These are phyloP conservation scores for Prunus kanzakura DNA, from an alignment of 306 rosid genomes.

Conservation along the genomic window DNA sequence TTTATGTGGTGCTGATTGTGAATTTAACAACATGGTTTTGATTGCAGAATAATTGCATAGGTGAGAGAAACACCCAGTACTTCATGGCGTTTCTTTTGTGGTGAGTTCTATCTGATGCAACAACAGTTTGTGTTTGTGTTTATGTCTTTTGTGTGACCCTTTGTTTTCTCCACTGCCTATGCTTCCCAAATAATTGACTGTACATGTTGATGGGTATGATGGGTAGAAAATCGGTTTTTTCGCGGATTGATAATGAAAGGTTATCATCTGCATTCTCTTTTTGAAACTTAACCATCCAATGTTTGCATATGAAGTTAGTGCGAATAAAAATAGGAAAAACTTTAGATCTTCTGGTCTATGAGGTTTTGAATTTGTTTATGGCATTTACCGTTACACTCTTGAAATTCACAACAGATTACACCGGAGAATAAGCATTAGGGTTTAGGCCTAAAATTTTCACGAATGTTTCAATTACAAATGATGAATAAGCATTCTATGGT, in stretches of 20 bases:
- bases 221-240: not conserved
- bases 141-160: too few relatives aligned
- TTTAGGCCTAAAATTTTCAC: not conserved
- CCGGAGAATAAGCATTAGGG: not conserved
- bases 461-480: not conserved
- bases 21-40: slow-evolving; percentile 16
- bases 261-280: not conserved
- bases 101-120: slow-evolving; percentile 51
- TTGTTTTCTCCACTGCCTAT: slow-evolving; percentile 1
- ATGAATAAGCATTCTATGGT: not conserved
- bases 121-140: slow-evolving; percentile 12
- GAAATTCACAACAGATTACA: not conserved
- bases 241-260: not conserved
- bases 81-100: slow-evolving; percentile 92
- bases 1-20: slow-evolving; percentile 5
- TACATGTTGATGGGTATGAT: not conserved
- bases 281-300: not conserved
- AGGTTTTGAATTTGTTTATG: not conserved
- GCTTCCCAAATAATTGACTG: not conserved
- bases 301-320: not conserved
- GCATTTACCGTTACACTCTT: not conserved
- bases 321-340: not conserved
- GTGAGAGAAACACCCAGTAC: slow-evolving; percentile 82
- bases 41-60: slow-evolving; percentile 93
- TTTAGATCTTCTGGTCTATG: not conserved